phyloP scores from a whole-genome alignment of 148 eudicot genomes.

The Camellia lanceoleosa region DNA sequence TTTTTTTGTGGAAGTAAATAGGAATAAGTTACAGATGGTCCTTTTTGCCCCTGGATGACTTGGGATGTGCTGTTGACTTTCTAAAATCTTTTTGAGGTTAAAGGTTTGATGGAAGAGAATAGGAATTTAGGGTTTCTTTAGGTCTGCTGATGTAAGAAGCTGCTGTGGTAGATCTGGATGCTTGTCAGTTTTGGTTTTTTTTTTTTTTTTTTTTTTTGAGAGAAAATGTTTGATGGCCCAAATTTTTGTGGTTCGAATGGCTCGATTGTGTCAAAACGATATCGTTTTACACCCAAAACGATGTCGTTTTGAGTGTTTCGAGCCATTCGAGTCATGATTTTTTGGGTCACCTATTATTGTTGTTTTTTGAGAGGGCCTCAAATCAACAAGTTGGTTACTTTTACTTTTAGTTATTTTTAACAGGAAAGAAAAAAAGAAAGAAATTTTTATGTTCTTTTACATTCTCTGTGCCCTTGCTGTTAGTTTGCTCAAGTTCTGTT shows the following conservation, averaged over 20 bases:
- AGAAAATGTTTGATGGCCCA: too few species aligned
- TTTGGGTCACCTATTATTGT: too few species aligned
- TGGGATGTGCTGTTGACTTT: not conserved
- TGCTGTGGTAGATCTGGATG: slow-evolving; percentile 19
- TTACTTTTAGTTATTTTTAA: not conserved
- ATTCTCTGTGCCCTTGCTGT: not conserved
- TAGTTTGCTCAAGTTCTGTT: not conserved
- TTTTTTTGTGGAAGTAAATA: slow-evolving; percentile 20
- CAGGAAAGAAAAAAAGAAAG: not conserved
- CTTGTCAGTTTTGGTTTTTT: slow-evolving; percentile 25
- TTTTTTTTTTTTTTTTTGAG: not conserved
- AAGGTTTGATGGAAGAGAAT: slow-evolving; percentile 15
- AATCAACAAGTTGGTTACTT: not conserved
- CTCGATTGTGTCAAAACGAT: too few species aligned
- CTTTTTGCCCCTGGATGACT: not conserved
- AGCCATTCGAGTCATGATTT: too few species aligned
- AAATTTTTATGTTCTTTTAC: not conserved
- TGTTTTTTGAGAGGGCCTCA: not conserved
- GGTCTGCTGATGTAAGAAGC: not conserved
- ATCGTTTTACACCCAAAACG: too few species aligned
- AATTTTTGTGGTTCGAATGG: too few species aligned
- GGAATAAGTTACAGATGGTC: slow-evolving; percentile 25
- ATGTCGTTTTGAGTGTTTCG: too few species aligned
- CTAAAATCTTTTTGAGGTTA: not conserved
- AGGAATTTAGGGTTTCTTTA: slow-evolving; percentile 10